Base-by-base conservation (phyloP, 345 rosid genomes). In the Lepidium sativum region DNA sequence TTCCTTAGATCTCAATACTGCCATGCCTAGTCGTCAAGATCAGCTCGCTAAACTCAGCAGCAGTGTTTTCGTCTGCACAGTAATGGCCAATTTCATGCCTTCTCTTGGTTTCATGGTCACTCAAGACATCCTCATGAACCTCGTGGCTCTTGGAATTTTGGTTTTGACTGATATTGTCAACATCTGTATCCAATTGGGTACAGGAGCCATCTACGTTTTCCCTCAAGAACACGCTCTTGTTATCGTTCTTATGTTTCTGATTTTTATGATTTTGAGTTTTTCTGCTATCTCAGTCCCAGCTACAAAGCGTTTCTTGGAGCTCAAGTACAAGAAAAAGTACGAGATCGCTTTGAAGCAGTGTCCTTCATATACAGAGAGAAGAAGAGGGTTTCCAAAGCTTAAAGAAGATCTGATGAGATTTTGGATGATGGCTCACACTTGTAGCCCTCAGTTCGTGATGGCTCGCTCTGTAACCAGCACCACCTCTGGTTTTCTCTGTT, bases 31-130 rank as follows among this genome's bases (percentile, higher is more conserved):
- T 20, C 80, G 78, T 13, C 76, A 77, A 21, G 98, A 88, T 62
- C 98, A 92, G 88, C 96, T 92, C 17, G 66, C 87, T 6, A 92
- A 92, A 69, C 89, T 92, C 67, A 89, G 95, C 80, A 86, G 92
- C 60, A 75, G 82, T 20, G 84, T 72, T 63, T 77, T 92, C 59
- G 69, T 88, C 64, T 92, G 95, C 69, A 82, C 85, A 0, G 80
- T 79, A 8, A 85, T 92, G 81, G 90, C 88, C 63, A 86, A 88
- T 42, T 83, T 84, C 31, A 86, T 86, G 95, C 96, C 96, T 52
- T 92, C 96, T 61, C 69, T 92, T 8, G 98, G 92, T 67, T 41
- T 75, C 35, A 89, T 88, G 96, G 81, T 80, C 55, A 79, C 72
- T 34, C 62, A 55, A 42, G 98, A 92, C 49, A 50, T 88, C n/a